Base-by-base conservation (phyloP, 345 rosid species). In the Eucalyptus virginea region DNA sequence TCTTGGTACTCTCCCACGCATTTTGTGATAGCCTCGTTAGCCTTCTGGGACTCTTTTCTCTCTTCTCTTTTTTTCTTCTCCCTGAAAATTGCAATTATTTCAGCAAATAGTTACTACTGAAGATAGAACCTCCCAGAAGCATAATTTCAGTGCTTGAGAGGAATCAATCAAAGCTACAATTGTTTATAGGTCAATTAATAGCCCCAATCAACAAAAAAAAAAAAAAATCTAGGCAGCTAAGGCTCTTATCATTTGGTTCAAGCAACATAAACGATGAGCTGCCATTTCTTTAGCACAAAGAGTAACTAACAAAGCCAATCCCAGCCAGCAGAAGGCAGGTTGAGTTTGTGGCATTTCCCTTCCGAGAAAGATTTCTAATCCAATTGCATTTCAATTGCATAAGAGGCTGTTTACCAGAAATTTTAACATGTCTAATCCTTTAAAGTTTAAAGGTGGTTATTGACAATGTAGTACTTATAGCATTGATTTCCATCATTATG, bases 11-110 rank as follows among this genome's bases (percentile, higher is more conserved):
- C 95, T 47, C 97, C 97, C 91, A 93, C 44, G 90, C 96, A 98
- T 89, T 93, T 94, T 86, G 93, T 93, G 86, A 97, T 90, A 11
- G 98, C 95, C 91, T 97, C 99, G 45, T 92, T 97, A 67, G 98
- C 95, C 89, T 95, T 95, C 90, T 95, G 97, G 23, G 99, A 92
- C 90, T 92, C 96, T 9, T 94, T 87, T 90, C 98, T 91, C 90
- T 97, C 99, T 91, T 94, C 98, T 90, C 86, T 93, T 90, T 98
- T 97, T 93, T 95, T 98, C 96, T 97, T 98, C 93, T 98, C 99
- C 96, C 98, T 98, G 96, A 54, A 91, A 90, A 77, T 77, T 40
- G 28, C 30, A 77, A 11, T 77, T 21, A 40, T 40, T 40, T 40
- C 47, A 40, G 85, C 7, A 11, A 77, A 40, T 40, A 77, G 30